A percentile compares a stretch with the other conserved stretches of the same genome.
These are phyloP conservation scores for Fragosphaeria purpurea DNA, from an alignment of 2,329 filamentous ascomycete genomes.

Conservation along the genomic window DNA sequence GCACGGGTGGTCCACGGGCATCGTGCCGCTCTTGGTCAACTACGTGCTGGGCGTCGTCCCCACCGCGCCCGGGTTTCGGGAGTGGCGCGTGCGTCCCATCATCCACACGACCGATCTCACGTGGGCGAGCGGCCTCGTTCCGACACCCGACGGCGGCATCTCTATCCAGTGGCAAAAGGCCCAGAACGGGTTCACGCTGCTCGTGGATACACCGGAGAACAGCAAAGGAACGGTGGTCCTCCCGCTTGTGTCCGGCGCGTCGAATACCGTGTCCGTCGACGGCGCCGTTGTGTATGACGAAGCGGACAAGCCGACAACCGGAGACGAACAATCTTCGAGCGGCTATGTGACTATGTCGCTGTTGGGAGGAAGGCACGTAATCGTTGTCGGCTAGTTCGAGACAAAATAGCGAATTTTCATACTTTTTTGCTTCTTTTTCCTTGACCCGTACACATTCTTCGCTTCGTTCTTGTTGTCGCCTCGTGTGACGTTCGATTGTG, in stretches of 20 bases:
- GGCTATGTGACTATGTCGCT: constrained; percentile 9
- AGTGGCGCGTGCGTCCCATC: constrained; percentile 30
- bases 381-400: background rate
- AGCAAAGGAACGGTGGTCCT: constrained; percentile 20
- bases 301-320: constrained; percentile 27
- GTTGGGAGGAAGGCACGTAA: constrained; percentile 5
- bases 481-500: no score
- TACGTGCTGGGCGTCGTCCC: constrained; percentile 38
- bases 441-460: no score
- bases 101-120: constrained; percentile 22
- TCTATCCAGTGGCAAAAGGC: constrained; percentile 26
- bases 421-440: background rate
- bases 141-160: constrained; percentile 30
- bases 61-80: constrained; percentile 30
- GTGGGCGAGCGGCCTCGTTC: constrained; percentile 35
- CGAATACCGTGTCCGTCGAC: constrained; percentile 10
- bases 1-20: constrained; percentile 42
- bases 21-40: constrained; percentile 35
- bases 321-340: constrained; percentile 17
- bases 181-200: constrained; percentile 16
- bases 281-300: constrained; percentile 12
- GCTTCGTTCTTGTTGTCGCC: background rate
- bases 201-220: constrained; percentile 20
- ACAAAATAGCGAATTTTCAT: background rate
- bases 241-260: constrained; percentile 8